Evolutionary conservation across 2,329 filamentous ascomycete species (phyloP), one percentile per base, ranked within the genome.

Genomic region (Sarocladiaceae sp.): DNA sequence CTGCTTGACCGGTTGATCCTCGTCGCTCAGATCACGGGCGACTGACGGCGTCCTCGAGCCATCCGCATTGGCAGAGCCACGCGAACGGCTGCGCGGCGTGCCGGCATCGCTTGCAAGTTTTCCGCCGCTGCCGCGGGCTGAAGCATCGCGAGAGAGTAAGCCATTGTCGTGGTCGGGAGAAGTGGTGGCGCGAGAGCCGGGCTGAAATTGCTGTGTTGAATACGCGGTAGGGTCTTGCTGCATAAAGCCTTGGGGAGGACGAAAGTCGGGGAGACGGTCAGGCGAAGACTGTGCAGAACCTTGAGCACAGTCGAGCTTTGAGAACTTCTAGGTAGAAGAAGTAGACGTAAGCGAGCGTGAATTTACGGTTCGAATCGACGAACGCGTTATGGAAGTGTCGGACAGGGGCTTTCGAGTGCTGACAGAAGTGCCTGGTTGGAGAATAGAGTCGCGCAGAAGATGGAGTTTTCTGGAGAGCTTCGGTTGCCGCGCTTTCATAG

Each of bases 221-320:
- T 64, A 70, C 66, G 75, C 71, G 61, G 64, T 63, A 58, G 72
- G 72, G 75, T 77, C 78, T 78, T 72, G 74, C 74, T 84, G 82
- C 82, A 86, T 86, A 82, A 78, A 85, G 81, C 69, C 75, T 50
- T 50, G 66, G 66, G 66, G 64, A 58, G 61, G 58, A 60, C 63
- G 60, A 66, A 57, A 60, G 61, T 63, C 62, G 60, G 52, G n/a
- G 57, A 54, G 51, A 57, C 55, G 57, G 44, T 20, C 23, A 15
- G 44, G 44, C 17, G 62, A 61, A 64, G 70, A 78, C 79, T 77
- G 78, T 80, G 78, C 79, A 66, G 66, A 61, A 57, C 58, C 11
- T 54, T 60, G 56, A 69, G 78, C 79, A 82, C 79, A 82, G 78
- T 75, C 76, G 63, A 46, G 23, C 20, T 44, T n/a, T 11, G 15